Conservation (phyloP, 202 grass and related monocot species). For the Elaeis oleifera region DNA sequence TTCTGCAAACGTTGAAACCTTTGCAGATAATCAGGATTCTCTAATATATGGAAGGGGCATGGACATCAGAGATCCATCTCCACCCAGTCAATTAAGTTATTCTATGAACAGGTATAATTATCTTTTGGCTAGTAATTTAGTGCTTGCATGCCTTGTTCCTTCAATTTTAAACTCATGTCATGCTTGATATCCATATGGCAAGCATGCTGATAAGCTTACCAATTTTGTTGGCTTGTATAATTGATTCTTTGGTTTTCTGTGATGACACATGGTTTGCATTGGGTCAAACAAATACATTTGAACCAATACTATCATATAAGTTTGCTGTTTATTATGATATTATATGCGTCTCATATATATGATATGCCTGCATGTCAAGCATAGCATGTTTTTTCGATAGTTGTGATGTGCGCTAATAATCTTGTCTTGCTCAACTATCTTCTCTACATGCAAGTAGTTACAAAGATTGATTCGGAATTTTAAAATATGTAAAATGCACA, state of each 20-base stretch:
- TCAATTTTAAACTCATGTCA: background rate
- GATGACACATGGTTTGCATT: no score
- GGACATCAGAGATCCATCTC: slow-evolving; percentile 51
- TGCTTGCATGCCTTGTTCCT: background rate
- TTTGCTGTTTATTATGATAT: background rate
- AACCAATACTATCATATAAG: no score
- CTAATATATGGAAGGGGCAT: slow-evolving; percentile 40
- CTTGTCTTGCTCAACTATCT: no score
- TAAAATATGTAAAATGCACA: no score
- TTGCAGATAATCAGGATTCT: slow-evolving; percentile 31
- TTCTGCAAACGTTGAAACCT: slow-evolving; percentile 36
- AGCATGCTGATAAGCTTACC: background rate
- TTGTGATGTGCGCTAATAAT: no score
- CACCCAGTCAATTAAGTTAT: slow-evolving; percentile 43
- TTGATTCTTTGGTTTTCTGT: no score
- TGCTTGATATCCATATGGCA: background rate
- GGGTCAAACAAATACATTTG: no score
- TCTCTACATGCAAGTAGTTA: no score
- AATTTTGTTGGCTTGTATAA: no score
- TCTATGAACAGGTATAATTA: slow-evolving; percentile 56
- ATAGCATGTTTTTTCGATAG: no score
- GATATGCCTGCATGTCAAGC: no score
- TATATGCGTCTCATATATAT: background rate
- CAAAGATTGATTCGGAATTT: no score
- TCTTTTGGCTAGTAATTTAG: background rate